Conservation (phyloP, 2,329 filamentous ascomycete genomes). For the Westerdykella ornata region DNA sequence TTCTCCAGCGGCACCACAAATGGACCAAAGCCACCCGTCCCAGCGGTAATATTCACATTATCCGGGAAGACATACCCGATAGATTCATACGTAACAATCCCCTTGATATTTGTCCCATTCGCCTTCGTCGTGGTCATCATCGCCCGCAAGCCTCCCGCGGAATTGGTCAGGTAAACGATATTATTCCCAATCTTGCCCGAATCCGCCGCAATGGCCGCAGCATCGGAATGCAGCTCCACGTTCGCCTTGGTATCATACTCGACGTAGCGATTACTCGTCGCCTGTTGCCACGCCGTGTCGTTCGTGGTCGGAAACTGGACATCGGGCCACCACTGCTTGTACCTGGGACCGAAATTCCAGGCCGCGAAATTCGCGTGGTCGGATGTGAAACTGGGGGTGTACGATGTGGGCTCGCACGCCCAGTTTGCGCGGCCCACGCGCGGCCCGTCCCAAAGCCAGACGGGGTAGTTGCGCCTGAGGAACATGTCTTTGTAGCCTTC, state of each 20-base stretch:
- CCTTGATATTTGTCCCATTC: slow-evolving; percentile 21
- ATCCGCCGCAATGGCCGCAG: slow-evolving; percentile 20
- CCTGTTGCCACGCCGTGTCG: slow-evolving; percentile 16
- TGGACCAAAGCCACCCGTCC: slow-evolving; percentile 17
- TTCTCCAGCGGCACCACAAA: slow-evolving; percentile 16
- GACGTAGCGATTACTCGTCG: slow-evolving; percentile 19
- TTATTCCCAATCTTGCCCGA: slow-evolving; percentile 15
- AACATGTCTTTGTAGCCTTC: slow-evolving; percentile 25
- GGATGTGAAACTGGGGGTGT: slow-evolving; percentile 9
- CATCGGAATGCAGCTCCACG: slow-evolving; percentile 16
- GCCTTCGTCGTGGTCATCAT: slow-evolving; percentile 18
- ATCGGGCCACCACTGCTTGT: slow-evolving; percentile 15
- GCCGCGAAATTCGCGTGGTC: slow-evolving; percentile 19
- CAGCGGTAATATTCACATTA: slow-evolving; percentile 17
- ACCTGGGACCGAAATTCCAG: slow-evolving; percentile 20
- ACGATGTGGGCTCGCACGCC: slow-evolving; percentile 14
- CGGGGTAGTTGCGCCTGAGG: slow-evolving; percentile 19
- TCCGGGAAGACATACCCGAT: slow-evolving; percentile 24
- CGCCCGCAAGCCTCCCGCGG: slow-evolving; percentile 17
- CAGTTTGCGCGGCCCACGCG: slow-evolving; percentile 22
- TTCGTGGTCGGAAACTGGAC: slow-evolving; percentile 18
- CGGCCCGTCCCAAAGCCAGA: slow-evolving; percentile 24
- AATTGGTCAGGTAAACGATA: slow-evolving; percentile 23
- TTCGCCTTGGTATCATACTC: slow-evolving; percentile 19
- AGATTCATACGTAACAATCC: slow-evolving; percentile 21